A percentile compares a stretch with the other conserved stretches of the same genome.
Evolutionary conservation across 192 early-diverging fungal species (phyloP).

Genomic region (Coemansia sp.): DNA sequence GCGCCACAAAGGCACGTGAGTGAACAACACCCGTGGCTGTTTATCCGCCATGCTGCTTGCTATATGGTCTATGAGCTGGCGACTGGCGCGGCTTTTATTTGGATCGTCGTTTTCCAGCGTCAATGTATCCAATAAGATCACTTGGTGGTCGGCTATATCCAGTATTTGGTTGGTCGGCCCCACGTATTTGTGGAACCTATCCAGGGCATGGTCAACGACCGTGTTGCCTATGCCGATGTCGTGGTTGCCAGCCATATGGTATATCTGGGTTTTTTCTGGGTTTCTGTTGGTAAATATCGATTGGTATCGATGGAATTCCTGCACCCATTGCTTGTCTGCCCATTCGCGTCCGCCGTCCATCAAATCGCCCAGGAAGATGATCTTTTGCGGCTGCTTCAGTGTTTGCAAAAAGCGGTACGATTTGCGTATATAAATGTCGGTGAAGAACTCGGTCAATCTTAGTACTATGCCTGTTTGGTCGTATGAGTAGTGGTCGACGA

Average conservation of each 20-base stretch:
- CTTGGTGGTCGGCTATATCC: constrained; percentile 59
- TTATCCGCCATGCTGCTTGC: not conserved
- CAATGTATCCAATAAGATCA: constrained; percentile 79
- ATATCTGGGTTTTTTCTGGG: constrained; percentile 28
- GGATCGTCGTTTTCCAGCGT: constrained; percentile 57
- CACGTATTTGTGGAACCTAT: constrained; percentile 55
- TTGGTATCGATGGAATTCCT: constrained; percentile 60
- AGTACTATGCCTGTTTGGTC: constrained; percentile 65
- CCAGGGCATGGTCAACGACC: constrained; percentile 41
- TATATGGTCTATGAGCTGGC: constrained; percentile 19
- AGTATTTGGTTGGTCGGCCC: constrained; percentile 63
- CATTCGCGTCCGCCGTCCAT: constrained; percentile 77
- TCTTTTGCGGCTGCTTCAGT: constrained; percentile 60
- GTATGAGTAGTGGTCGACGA: constrained; percentile 91
- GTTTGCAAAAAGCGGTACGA: constrained; percentile 69
- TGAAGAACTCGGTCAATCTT: constrained; percentile 72
- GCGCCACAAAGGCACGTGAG: constrained; percentile 86
- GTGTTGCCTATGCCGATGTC: constrained; percentile 84
- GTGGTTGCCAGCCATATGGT: constrained; percentile 87
- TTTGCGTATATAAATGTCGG: constrained; percentile 82
- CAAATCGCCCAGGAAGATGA: constrained; percentile 85
- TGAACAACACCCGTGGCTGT: constrained; percentile 67
- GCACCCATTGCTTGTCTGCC: constrained; percentile 57
- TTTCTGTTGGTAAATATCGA: constrained; percentile 56
- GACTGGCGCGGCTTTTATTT: constrained; percentile 9